Evolutionary conservation across 805 yeast genomes (phyloP).

Genomic region (Vanderwaltozyma tropicalis): DNA sequence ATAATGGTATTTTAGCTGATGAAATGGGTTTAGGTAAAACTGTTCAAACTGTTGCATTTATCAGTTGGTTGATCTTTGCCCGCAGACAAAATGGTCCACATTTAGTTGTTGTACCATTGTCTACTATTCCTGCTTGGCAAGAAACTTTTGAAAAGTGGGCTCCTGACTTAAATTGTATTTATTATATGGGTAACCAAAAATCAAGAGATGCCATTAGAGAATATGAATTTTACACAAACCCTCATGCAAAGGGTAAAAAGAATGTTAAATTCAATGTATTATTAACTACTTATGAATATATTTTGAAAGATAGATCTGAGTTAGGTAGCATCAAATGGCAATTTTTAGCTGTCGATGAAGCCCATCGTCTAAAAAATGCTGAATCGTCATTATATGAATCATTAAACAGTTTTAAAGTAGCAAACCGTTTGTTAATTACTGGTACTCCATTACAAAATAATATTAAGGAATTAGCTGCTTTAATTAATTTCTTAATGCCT

Average conservation of each 20-base stretch:
- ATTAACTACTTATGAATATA: conserved; percentile 92
- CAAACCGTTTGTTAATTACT: conserved; percentile 80
- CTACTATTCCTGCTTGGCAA: conserved; percentile 98
- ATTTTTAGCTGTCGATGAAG: conserved; percentile 95
- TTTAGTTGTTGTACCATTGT: conserved; percentile 87
- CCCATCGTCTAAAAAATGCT: conserved; percentile 90
- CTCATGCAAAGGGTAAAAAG: conserved; percentile 33
- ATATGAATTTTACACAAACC: conserved; percentile 67
- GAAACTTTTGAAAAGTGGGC: conserved; percentile 97
- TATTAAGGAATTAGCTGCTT: conserved; percentile 88
- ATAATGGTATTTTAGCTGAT: conserved; percentile 94
- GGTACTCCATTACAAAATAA: conserved; percentile 98
- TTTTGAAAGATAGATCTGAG: conserved; percentile 75
- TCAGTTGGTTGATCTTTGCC: conserved; percentile 91
- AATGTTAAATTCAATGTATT: conserved; percentile 87
- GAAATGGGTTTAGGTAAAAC: conserved; percentile 99
- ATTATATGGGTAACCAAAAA: conserved; percentile 84
- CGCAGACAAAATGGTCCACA: conserved; percentile 97
- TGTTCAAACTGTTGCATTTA: conserved; percentile 88
- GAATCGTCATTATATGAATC: conserved; percentile 90
- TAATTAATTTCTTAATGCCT: conserved; percentile 92
- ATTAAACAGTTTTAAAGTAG: conserved; percentile 66
- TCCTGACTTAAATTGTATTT: conserved; percentile 87
- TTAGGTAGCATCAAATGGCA: conserved; percentile 88
- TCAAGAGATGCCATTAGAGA: conserved; percentile 77